Evolutionary conservation across 1,284 basidiomycete genomes (phyloP).

Genomic region (Mycosarcoma maydis): DNA sequence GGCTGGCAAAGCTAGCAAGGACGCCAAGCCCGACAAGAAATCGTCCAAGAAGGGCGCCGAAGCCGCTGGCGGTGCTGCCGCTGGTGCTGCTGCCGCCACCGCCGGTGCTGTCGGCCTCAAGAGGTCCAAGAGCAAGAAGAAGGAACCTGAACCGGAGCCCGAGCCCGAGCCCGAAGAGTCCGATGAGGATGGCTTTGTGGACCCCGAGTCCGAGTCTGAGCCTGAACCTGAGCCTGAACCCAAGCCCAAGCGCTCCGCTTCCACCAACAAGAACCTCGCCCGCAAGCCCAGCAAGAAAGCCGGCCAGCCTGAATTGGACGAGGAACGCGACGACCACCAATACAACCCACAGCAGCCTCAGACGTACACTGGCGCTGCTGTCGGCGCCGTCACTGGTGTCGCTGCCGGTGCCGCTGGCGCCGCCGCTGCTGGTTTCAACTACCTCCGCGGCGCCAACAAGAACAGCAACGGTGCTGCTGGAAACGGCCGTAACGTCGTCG

Average conservation of each 20-base stretch:
- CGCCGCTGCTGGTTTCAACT: constrained; percentile 50
- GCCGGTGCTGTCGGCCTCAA: constrained; percentile 19
- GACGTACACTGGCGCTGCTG: constrained; percentile 57
- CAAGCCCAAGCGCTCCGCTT: constrained; percentile 21
- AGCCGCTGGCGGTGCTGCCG: constrained; percentile 33
- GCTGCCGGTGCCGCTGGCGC: constrained; percentile 52
- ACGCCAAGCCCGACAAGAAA: constrained; percentile 24
- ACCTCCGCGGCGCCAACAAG: constrained; percentile 37
- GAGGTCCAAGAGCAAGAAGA: constrained; percentile 34
- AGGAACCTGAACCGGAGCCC: constrained; percentile 40
- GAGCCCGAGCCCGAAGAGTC: constrained; percentile 20
- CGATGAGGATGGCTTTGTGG: constrained; percentile 28
- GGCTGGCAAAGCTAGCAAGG: not conserved
- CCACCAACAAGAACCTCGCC: constrained; percentile 30
- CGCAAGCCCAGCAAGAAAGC: constrained; percentile 40
- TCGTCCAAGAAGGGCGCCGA: constrained; percentile 36
- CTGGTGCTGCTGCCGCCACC: constrained; percentile 36
- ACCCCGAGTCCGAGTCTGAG: constrained; percentile 29
- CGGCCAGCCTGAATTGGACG: constrained; percentile 22
- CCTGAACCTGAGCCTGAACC: constrained; percentile 25
- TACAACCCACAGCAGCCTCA: constrained; percentile 32
- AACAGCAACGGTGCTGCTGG: constrained; percentile 27
- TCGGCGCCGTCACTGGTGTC: constrained; percentile 54
- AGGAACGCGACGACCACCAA: constrained; percentile 17
- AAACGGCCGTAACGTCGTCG: constrained; percentile 17